Evolutionary conservation across 306 rosid genomes (phyloP).

Genomic region (Calophaca sinica): DNA sequence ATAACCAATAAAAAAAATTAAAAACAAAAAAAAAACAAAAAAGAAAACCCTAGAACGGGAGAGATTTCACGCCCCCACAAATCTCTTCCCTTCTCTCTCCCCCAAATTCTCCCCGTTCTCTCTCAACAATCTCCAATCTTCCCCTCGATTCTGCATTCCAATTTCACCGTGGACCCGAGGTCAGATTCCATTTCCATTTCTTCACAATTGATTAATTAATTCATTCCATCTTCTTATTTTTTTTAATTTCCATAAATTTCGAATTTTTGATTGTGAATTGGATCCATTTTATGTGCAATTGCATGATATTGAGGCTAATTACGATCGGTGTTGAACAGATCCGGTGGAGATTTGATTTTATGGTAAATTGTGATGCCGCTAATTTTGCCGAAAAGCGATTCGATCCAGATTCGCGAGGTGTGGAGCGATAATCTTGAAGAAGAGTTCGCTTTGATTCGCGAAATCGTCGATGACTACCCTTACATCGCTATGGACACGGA

Average conservation of each 20-base stretch:
- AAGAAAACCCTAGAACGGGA: constrained; percentile 59
- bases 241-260: not conserved
- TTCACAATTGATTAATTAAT: not conserved
- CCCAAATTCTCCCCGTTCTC: not conserved
- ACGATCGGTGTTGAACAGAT: constrained; percentile 32
- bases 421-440: constrained; percentile 60
- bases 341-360: constrained; percentile 21
- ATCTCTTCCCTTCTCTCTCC: constrained; percentile 54
- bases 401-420: constrained; percentile 64
- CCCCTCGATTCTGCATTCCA: not conserved
- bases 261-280: not conserved
- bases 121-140: constrained; percentile 22
- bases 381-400: constrained; percentile 47
- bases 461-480: constrained; percentile 58
- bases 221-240: no score
- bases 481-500: constrained; percentile 64
- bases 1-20: constrained; percentile 24
- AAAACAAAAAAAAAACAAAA: not conserved
- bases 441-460: constrained; percentile 54
- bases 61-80: constrained; percentile 47
- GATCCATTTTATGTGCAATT: not conserved
- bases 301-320: not conserved
- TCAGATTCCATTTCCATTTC: not conserved
- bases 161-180: constrained; percentile 5
- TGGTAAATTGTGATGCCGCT: constrained; percentile 48